Conservation (phyloP, 495 filamentous ascomycete species). For the Neurospora tetraspora region DNA sequence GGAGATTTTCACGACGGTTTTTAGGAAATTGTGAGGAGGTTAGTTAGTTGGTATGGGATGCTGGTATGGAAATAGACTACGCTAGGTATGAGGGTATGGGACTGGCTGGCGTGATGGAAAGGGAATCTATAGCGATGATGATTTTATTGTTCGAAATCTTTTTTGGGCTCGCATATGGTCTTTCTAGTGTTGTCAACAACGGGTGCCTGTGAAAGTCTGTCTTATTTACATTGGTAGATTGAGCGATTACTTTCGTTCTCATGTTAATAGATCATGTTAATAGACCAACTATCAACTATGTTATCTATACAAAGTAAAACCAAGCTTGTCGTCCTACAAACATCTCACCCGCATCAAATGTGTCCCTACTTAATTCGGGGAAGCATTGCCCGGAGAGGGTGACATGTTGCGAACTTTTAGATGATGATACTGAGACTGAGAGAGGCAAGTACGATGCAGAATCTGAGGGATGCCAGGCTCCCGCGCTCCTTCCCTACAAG, state of each 20-base stretch:
- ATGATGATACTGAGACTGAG: no score
- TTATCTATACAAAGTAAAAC: no score
- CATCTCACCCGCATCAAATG: no score
- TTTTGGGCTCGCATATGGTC: neutral
- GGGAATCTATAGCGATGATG: neutral
- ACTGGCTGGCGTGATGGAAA: neutral
- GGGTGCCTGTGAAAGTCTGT: neutral
- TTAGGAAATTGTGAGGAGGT: constrained; percentile 31
- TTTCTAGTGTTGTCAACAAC: neutral
- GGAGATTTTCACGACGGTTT: constrained; percentile 84
- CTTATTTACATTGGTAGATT: neutral
- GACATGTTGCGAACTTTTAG: no score
- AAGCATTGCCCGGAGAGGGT: no score
- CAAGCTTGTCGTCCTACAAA: no score
- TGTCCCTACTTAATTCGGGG: no score
- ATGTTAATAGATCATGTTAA: no score
- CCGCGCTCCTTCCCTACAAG: no score
- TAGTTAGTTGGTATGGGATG: neutral
- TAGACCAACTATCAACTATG: no score
- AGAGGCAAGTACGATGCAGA: no score
- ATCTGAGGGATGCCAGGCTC: no score
- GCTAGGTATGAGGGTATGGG: neutral
- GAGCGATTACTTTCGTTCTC: neutral
- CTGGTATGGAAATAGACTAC: neutral
- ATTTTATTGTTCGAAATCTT: neutral